These are phyloP conservation scores for Dryas alaskensis DNA, from an alignment of 306 rosid genomes.

Conservation along the genomic window DNA sequence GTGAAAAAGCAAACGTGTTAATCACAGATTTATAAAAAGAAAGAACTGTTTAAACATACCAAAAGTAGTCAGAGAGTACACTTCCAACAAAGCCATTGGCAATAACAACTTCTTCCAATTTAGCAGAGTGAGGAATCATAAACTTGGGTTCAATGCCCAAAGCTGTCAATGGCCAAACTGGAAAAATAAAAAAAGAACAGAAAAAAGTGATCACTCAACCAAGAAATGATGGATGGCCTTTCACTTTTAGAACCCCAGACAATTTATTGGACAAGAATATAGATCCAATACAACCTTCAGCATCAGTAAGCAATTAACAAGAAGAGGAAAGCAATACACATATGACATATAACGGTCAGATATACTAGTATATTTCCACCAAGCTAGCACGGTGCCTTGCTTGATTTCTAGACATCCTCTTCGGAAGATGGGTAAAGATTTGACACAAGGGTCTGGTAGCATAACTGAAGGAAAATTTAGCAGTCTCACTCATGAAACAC, in stretches of 20 bases:
- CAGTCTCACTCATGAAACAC: too few species aligned
- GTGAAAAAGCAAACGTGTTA: conserved; percentile 9
- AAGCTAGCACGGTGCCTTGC: conserved; percentile 7
- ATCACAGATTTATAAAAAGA: conserved; percentile 12
- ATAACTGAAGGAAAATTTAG: too few species aligned
- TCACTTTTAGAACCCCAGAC: background rate
- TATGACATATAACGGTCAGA: too few species aligned
- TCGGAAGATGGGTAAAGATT: background rate
- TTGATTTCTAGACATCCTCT: conserved; percentile 8
- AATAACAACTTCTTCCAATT: conserved; percentile 80
- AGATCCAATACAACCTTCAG: too few species aligned
- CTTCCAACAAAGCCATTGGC: conserved; percentile 96
- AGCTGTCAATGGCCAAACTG: conserved; percentile 94
- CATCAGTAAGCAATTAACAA: too few species aligned
- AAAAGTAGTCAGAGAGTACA: conserved; percentile 90
- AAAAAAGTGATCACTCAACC: background rate
- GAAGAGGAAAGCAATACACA: too few species aligned
- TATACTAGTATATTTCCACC: background rate
- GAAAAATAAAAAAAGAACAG: conserved; percentile 16
- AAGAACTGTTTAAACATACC: conserved; percentile 44
- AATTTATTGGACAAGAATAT: too few species aligned
- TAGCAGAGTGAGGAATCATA: conserved; percentile 73
- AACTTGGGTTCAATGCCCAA: conserved; percentile 95
- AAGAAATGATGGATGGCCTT: background rate
- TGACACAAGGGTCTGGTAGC: too few species aligned